Conservation (phyloP, 768 basidiomycete species). For the Phlebiopsis flavidoalba region DNA sequence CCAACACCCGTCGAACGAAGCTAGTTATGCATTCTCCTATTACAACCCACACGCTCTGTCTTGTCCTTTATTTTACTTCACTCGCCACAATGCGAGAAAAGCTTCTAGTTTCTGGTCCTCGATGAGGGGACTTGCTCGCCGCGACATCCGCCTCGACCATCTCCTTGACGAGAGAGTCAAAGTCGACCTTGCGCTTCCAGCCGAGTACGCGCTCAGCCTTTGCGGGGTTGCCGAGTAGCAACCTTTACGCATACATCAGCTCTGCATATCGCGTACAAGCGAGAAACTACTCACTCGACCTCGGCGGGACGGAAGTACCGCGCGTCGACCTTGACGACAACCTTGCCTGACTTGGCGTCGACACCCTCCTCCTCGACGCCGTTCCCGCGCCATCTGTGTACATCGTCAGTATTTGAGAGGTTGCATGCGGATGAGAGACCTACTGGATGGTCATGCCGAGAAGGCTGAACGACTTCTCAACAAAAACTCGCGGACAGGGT, state of each 20-base stretch:
- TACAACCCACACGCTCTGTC: no score
- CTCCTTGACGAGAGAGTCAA: constrained; percentile 82
- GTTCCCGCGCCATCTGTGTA: constrained; percentile 65
- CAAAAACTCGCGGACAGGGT: constrained; percentile 92
- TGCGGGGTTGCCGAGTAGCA: constrained; percentile 81
- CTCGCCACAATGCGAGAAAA: background rate
- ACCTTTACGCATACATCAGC: constrained; percentile 33
- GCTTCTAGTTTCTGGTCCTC: constrained; percentile 75
- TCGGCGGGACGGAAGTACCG: constrained; percentile 93
- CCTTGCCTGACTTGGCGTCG: constrained; percentile 61
- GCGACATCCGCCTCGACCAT: constrained; percentile 86
- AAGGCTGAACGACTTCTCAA: constrained; percentile 76
- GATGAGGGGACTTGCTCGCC: constrained; percentile 64
- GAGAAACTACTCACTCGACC: constrained; percentile 67
- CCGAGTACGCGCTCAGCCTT: constrained; percentile 88
- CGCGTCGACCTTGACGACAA: constrained; percentile 80
- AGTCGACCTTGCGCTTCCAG: constrained; percentile 85
- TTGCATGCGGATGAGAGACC: constrained; percentile 18
- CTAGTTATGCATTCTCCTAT: no score
- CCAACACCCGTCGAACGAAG: no score
- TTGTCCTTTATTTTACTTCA: no score
- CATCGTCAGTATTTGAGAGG: background rate
- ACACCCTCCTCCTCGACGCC: constrained; percentile 77
- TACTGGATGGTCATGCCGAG: constrained; percentile 67
- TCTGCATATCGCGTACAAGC: background rate